Evolutionary conservation across 2,329 filamentous ascomycete species (phyloP), one percentile per base, ranked within the genome.

Genomic region (Magnaporthiopsis incrustans): DNA sequence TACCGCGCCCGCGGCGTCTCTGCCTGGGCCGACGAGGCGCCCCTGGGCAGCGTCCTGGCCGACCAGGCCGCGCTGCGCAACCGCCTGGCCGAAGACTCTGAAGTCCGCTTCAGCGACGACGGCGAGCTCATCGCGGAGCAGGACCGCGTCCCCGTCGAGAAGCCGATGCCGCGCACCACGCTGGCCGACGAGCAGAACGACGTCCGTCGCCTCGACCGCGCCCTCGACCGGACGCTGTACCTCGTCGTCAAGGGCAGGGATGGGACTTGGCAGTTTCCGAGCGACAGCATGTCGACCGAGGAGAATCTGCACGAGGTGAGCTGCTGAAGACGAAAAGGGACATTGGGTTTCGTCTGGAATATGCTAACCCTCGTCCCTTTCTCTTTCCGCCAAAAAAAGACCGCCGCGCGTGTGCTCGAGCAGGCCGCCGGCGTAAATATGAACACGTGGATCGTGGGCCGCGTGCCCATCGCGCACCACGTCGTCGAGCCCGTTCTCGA

Each of bases 371-470:
- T n/a, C 11, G 1, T 32, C 8, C 32, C 59, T 63, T 33, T 33
- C 8, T 11, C 15, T 32, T 25, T 57, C 53, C 33, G 27, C 64
- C 25, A 25, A 15, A 38, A 4, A 12, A 35, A 99, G 95, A 88
- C 91, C 59, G 92, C 94, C 53, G 85, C 92, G 73, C 85, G 92
- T 66, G 87, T 92, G 64, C 82, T 98, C 30, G 81, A 88, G 63
- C 83, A 91, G 71, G 82, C 91, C 4, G 92, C 89, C 12, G 95
- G 95, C 65, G 79, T 90, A 66, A 96, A 99, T 82, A 98, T 99
- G 93, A 98, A 98, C 81, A 97, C 92, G 64, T 99, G 95, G 93
- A 86, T 98, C 70, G 90, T 99, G 62, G 94, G 92, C 66, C 92
- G 92, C 71, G 89, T 90, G 65, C 95, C 95, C 14, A 85, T 97